A percentile compares a stretch with the other conserved stretches of the same genome.
Evolutionary conservation across 345 rosid species (phyloP).

Genomic region (Noccaea caerulescens): DNA sequence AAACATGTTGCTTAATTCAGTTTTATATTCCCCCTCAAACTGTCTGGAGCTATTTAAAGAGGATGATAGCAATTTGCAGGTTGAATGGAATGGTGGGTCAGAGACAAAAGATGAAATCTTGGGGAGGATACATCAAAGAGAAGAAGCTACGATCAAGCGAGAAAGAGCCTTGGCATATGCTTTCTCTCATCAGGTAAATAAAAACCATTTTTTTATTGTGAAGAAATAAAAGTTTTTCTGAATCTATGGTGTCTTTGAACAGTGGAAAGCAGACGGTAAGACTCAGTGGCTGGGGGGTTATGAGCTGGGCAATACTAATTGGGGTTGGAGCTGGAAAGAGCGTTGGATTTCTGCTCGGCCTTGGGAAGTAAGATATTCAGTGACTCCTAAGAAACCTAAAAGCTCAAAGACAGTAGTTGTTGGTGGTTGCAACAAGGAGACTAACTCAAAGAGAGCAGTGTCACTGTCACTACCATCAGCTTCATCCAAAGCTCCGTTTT

Average conservation of each 20-base stretch:
- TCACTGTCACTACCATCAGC: slow-evolving; percentile 45
- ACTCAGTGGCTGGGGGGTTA: slow-evolving; percentile 52
- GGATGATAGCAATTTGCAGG: slow-evolving; percentile 51
- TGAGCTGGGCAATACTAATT: slow-evolving; percentile 73
- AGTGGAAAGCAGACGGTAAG: slow-evolving; percentile 86
- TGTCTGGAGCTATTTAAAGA: slow-evolving; percentile 1
- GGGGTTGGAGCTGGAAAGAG: slow-evolving; percentile 99
- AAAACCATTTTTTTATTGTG: not conserved
- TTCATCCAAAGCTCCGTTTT: slow-evolving; percentile 50
- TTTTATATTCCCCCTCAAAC: not conserved
- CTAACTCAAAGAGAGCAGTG: slow-evolving; percentile 47
- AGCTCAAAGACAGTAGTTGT: slow-evolving; percentile 41
- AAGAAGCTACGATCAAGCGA: slow-evolving; percentile 88
- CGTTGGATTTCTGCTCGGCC: slow-evolving; percentile 94
- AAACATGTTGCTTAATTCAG: not conserved
- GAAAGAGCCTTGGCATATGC: slow-evolving; percentile 97
- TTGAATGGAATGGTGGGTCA: slow-evolving; percentile 89
- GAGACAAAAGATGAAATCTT: slow-evolving; percentile 75
- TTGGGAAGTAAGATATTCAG: slow-evolving; percentile 77
- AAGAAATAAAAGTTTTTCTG: not conserved
- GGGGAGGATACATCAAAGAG: slow-evolving; percentile 76
- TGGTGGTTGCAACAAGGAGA: slow-evolving; percentile 44
- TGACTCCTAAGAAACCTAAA: slow-evolving; percentile 61
- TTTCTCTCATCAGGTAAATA: slow-evolving; percentile 87
- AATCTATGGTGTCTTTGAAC: slow-evolving; percentile 4